Evolutionary conservation across 257 asterid species (phyloP).

Genomic region (Datura wrightii): DNA sequence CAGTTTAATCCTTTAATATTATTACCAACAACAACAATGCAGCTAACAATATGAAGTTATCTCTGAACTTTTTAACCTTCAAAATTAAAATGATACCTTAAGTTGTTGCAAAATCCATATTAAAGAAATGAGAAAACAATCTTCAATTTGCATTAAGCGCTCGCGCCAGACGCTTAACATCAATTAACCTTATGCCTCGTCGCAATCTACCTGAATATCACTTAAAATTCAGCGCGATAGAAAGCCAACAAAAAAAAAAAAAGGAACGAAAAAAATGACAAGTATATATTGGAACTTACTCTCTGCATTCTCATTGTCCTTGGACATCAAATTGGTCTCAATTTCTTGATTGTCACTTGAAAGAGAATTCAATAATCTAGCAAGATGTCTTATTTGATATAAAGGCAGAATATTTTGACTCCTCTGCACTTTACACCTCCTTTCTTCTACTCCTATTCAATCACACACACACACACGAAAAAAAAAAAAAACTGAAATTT

Average conservation of each 20-base stretch:
- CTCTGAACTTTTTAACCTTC: neutral
- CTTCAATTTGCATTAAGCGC: constrained; percentile 34
- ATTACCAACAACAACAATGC: constrained; percentile 25
- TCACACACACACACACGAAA: neutral
- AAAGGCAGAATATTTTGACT: constrained; percentile 34
- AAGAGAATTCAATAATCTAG: constrained; percentile 38
- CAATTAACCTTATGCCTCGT: constrained; percentile 39
- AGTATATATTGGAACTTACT: constrained; percentile 30
- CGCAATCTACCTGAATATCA: constrained; percentile 32
- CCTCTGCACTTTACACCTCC: neutral
- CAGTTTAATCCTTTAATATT: neutral
- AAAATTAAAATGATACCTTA: neutral
- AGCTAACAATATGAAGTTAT: neutral
- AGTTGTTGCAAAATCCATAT: neutral
- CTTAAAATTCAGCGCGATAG: neutral
- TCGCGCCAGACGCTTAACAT: constrained; percentile 47
- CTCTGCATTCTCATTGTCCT: constrained; percentile 23
- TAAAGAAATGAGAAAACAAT: neutral
- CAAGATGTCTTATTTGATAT: constrained; percentile 46
- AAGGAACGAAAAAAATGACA: neutral
- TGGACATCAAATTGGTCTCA: neutral
- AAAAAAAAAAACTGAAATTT: neutral
- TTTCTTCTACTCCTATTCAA: constrained; percentile 24
- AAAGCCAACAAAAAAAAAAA: neutral
- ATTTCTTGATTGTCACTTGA: constrained; percentile 12